These are phyloP conservation scores for Nevesoporus exiguus DNA, from an alignment of 768 basidiomycete species.

Conservation along the genomic window DNA sequence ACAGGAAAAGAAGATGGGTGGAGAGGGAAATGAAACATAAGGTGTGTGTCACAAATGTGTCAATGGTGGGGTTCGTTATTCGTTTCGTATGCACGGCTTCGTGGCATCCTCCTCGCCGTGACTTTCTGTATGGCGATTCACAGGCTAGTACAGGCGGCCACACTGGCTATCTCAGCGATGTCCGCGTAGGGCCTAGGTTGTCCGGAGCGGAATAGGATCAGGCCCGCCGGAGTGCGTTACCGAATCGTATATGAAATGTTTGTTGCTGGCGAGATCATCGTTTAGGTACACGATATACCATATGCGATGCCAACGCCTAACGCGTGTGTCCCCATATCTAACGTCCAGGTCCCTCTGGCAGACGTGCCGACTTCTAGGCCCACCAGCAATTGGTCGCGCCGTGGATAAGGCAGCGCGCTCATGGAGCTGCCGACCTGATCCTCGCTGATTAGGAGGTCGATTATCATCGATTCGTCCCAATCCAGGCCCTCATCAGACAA, in stretches of 20 bases:
- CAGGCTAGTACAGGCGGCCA: background rate
- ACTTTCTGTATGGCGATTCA: background rate
- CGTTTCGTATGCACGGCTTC: background rate
- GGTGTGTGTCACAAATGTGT: background rate
- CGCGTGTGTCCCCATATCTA: slow-evolving; percentile 8
- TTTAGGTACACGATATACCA: background rate
- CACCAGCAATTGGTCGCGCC: background rate
- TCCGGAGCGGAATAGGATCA: slow-evolving; percentile 10
- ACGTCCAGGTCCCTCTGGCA: background rate
- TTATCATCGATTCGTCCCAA: background rate
- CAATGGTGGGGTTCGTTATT: background rate
- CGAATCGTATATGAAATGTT: background rate
- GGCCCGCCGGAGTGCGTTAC: background rate
- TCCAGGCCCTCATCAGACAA: slow-evolving; percentile 20
- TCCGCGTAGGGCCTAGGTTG: background rate
- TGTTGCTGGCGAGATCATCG: background rate
- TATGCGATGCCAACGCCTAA: background rate
- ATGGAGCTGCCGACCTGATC: slow-evolving; percentile 6
- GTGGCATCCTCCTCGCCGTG: background rate
- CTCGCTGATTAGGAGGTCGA: slow-evolving; percentile 5
- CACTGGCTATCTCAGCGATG: background rate
- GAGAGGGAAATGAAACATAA: background rate
- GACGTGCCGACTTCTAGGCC: background rate
- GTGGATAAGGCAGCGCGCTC: background rate
- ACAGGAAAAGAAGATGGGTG: background rate